phyloP scores from a whole-genome alignment of 1,284 basidiomycete species.

The Athelia psychrophila region DNA sequence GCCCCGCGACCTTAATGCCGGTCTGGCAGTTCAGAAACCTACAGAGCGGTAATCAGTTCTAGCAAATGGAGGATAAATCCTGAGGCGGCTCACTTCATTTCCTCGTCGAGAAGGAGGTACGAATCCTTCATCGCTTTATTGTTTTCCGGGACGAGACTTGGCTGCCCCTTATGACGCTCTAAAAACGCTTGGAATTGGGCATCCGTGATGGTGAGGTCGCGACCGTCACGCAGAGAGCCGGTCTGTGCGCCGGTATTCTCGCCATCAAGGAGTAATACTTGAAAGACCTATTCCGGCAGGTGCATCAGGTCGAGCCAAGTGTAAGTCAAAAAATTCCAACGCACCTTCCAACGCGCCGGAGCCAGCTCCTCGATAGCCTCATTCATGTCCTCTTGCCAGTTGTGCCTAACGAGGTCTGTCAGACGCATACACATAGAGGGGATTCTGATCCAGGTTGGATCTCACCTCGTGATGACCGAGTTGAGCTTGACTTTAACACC shows the following conservation, averaged over 20 bases:
- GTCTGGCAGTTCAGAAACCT: slow-evolving; percentile 30
- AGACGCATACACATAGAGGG: not conserved
- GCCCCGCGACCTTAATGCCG: slow-evolving; percentile 27
- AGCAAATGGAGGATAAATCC: not conserved
- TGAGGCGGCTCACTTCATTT: slow-evolving; percentile 27
- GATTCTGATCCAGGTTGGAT: not conserved
- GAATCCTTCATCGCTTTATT: slow-evolving; percentile 36
- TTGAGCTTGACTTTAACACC: slow-evolving; percentile 40
- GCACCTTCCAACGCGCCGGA: slow-evolving; percentile 32
- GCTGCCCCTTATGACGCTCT: slow-evolving; percentile 5
- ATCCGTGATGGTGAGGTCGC: slow-evolving; percentile 28
- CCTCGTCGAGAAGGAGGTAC: slow-evolving; percentile 34
- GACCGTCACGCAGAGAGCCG: slow-evolving; percentile 29
- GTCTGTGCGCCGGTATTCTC: slow-evolving; percentile 26
- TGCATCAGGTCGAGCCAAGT: not conserved
- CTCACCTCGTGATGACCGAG: slow-evolving; percentile 30
- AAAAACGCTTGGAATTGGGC: slow-evolving; percentile 35
- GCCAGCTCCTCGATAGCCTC: slow-evolving; percentile 21
- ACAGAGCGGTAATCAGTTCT: not conserved
- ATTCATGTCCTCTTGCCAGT: slow-evolving; percentile 35
- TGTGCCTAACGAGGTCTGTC: slow-evolving; percentile 15
- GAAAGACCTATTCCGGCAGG: slow-evolving; percentile 19
- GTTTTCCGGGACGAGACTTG: slow-evolving; percentile 31
- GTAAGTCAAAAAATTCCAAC: slow-evolving; percentile 4
- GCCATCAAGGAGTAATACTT: slow-evolving; percentile 34